phyloP scores from a whole-genome alignment of 441 rosid genomes.

The Eutrema salsugineum region DNA sequence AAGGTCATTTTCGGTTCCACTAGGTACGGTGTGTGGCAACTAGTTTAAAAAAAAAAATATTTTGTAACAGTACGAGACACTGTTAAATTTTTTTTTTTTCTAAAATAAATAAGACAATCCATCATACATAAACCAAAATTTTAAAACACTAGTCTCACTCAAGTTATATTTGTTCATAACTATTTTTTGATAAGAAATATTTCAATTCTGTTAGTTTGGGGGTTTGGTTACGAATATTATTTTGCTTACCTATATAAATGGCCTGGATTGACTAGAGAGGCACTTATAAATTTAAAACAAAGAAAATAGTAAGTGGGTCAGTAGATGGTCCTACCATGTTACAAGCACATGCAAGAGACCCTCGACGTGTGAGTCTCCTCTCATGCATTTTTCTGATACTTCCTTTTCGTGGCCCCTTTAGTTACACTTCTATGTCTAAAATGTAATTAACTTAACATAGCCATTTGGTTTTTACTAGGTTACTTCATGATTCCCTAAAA shows the following conservation, averaged over 20 bases:
- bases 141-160: no score
- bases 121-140: background rate
- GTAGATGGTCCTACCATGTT: constrained; percentile 29
- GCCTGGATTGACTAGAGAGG: background rate
- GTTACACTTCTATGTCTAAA: background rate
- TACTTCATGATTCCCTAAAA: background rate
- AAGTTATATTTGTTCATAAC: no score
- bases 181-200: no score
- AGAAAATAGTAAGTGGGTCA: background rate
- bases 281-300: background rate
- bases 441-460: background rate
- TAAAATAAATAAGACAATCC: background rate
- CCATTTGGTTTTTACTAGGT: background rate
- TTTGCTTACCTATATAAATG: constrained; percentile 1
- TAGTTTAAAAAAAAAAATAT: no score
- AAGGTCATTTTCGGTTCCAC: no score
- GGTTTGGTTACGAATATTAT: background rate
- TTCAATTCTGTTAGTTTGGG: background rate
- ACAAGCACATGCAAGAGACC: constrained; percentile 24
- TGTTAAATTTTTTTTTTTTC: background rate
- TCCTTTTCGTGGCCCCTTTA: constrained; percentile 22
- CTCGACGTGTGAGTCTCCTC: constrained; percentile 15
- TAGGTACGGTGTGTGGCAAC: no score
- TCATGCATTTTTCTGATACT: constrained; percentile 21
- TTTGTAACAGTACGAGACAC: no score